Evolutionary conservation across 345 rosid genomes (phyloP), one percentile per base, ranked within the genome.

Genomic region (Hevea brasiliensis): DNA sequence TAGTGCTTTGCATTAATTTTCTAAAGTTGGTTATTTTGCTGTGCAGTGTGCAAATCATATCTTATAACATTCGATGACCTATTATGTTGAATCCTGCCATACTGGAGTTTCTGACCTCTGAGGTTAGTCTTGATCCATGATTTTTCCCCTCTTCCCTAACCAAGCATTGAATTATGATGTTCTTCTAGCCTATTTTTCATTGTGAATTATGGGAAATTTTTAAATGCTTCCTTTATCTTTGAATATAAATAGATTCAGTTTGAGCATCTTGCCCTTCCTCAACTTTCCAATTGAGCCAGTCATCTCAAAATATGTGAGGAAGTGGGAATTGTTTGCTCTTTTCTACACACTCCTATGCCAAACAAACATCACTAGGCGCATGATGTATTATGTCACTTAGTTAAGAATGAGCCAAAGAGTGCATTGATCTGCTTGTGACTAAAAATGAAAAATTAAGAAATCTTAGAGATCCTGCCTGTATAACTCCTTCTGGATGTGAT

Each of bases 31-130:
- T 72, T 71, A 59, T 54, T 70, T 73, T 61, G 8, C 68, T 12
- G 6, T 74, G 81, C 87, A 86, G 89, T 86, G 75, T 63, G 29
- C 80, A 18, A 82, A 71, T 75, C 78, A 51, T 45, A 57, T 50
- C 63, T 78, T 48, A 44, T 81, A 81, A 68, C 4, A 42, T 47
- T 62, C 71, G 29, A 67, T 72, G 76, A 72, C 75, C 74, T 63
- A 7, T 13, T 9, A n/a, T 42, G 24, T 15, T 15, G 50, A 60
- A 64, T 67, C 27, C 51, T 78, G 32, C 44, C 53, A 42, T 51
- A 14, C 54, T 63, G 62, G 63, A 58, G 68, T 54, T 67, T 45
- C 74, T 70, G 66, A 56, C 79, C 7, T 32, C 12, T 21, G 42
- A 73, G 86, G 88, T 85, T 61, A 67, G 85, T 76, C 63, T 72